These are phyloP conservation scores for Ceratocystis huliohia DNA, from an alignment of 2,329 filamentous ascomycete genomes.

Conservation along the genomic window DNA sequence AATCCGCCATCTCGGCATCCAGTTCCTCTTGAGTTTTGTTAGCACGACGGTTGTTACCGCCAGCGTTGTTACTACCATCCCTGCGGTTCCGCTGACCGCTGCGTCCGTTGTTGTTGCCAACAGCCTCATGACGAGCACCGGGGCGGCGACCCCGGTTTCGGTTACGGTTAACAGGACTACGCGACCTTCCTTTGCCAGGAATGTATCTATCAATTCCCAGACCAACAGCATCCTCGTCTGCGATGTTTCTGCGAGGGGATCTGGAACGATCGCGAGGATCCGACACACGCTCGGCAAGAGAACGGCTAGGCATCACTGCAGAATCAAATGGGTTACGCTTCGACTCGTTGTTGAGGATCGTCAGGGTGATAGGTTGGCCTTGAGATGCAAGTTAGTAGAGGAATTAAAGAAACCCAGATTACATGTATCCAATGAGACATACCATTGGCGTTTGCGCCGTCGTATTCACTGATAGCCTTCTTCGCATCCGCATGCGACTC, in stretches of 20 bases:
- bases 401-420: not conserved
- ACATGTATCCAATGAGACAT: slow-evolving; percentile 23
- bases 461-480: slow-evolving; percentile 64
- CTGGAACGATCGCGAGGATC: slow-evolving; percentile 50
- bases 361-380: slow-evolving; percentile 70
- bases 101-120: slow-evolving; percentile 25
- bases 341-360: slow-evolving; percentile 44
- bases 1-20: slow-evolving; percentile 94
- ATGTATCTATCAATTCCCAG: slow-evolving; percentile 69
- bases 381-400: not conserved
- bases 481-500: slow-evolving; percentile 56
- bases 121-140: slow-evolving; percentile 35
- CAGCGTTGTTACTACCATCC: slow-evolving; percentile 27
- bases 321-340: slow-evolving; percentile 45
- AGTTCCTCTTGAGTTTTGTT: slow-evolving; percentile 86
- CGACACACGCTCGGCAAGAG: slow-evolving; percentile 50
- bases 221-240: slow-evolving; percentile 46
- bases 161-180: slow-evolving; percentile 37
- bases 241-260: slow-evolving; percentile 37
- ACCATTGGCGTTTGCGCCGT: slow-evolving; percentile 83
- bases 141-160: slow-evolving; percentile 37
- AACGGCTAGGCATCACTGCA: slow-evolving; percentile 42
- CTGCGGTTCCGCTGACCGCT: slow-evolving; percentile 28
- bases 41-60: slow-evolving; percentile 41
- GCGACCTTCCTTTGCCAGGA: slow-evolving; percentile 46